phyloP scores from a whole-genome alignment of 371 early-diverging fungal species.

The Haplosporangium sp. region DNA sequence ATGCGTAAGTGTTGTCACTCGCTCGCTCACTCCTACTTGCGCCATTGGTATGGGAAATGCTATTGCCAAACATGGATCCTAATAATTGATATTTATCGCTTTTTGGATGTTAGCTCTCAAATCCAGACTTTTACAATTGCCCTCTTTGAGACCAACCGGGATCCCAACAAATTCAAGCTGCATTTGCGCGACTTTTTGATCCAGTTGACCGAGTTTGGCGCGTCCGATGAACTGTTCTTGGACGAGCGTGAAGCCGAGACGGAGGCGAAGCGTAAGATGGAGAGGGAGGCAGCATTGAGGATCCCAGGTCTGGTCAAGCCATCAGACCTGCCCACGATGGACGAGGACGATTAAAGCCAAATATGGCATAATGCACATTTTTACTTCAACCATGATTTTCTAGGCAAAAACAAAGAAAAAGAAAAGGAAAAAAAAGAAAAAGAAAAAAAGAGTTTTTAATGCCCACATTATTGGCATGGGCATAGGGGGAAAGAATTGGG shows the following conservation, averaged over 20 bases:
- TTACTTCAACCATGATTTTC: slow-evolving; percentile 92
- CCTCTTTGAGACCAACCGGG: slow-evolving; percentile 83
- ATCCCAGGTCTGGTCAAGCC: slow-evolving; percentile 99
- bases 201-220: slow-evolving; percentile 71
- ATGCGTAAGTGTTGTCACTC: slow-evolving; percentile 64
- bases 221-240: slow-evolving; percentile 78
- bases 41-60: too few species aligned
- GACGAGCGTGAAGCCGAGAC: slow-evolving; percentile 95
- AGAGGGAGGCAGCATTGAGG: slow-evolving; percentile 83
- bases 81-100: background rate
- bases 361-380: slow-evolving; percentile 79
- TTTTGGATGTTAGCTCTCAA: slow-evolving; percentile 69
- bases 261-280: slow-evolving; percentile 80
- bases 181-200: slow-evolving; percentile 97
- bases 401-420: background rate
- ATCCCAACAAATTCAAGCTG: slow-evolving; percentile 85
- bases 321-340: slow-evolving; percentile 82
- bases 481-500: too few species aligned
- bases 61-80: too few species aligned
- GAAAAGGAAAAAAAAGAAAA: background rate
- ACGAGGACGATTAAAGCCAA: slow-evolving; percentile 66
- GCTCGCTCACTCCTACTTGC: background rate
- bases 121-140: slow-evolving; percentile 89
- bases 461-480: too few species aligned
- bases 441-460: too few species aligned